Evolutionary conservation across 768 basidiomycete genomes (phyloP).

Genomic region (Megacollybia marginata): DNA sequence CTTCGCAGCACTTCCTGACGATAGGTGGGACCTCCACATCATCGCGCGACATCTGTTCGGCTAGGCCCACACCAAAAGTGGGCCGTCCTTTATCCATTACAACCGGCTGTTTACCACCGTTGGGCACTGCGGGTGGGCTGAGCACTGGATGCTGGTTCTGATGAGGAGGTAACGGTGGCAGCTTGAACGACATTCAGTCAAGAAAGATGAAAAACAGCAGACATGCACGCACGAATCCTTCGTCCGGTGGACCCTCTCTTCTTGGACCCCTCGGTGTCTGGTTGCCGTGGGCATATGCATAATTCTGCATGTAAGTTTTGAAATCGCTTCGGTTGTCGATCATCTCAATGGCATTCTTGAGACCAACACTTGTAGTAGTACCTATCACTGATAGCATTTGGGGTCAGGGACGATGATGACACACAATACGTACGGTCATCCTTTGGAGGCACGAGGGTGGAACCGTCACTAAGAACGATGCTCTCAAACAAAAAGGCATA

Average conservation of each 20-base stretch:
- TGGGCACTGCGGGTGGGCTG: slow-evolving; percentile 13
- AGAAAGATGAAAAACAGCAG: not conserved
- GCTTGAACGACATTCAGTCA: slow-evolving; percentile 25
- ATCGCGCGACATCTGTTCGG: slow-evolving; percentile 91
- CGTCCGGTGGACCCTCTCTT: slow-evolving; percentile 83
- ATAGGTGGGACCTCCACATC: slow-evolving; percentile 84
- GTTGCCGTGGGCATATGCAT: slow-evolving; percentile 79
- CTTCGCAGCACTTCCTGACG: slow-evolving; percentile 80
- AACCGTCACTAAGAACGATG: slow-evolving; percentile 82
- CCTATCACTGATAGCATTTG: not conserved
- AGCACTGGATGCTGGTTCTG: slow-evolving; percentile 15
- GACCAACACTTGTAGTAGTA: slow-evolving; percentile 37
- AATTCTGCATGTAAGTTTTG: slow-evolving; percentile 96
- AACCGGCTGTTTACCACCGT: slow-evolving; percentile 19
- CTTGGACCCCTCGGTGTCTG: slow-evolving; percentile 60
- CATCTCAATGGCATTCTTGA: slow-evolving; percentile 81
- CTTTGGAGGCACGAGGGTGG: slow-evolving; percentile 66
- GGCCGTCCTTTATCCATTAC: slow-evolving; percentile 57
- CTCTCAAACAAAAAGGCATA: slow-evolving; percentile 95
- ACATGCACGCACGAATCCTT: slow-evolving; percentile 80
- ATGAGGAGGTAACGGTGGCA: slow-evolving; percentile 53
- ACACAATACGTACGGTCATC: slow-evolving; percentile 51
- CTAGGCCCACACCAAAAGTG: slow-evolving; percentile 91
- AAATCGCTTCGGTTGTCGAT: slow-evolving; percentile 96
- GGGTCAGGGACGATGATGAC: not conserved